Evolutionary conservation across 108 stramenopile species (phyloP).

Genomic region (Nannochloropsis gaditana): DNA sequence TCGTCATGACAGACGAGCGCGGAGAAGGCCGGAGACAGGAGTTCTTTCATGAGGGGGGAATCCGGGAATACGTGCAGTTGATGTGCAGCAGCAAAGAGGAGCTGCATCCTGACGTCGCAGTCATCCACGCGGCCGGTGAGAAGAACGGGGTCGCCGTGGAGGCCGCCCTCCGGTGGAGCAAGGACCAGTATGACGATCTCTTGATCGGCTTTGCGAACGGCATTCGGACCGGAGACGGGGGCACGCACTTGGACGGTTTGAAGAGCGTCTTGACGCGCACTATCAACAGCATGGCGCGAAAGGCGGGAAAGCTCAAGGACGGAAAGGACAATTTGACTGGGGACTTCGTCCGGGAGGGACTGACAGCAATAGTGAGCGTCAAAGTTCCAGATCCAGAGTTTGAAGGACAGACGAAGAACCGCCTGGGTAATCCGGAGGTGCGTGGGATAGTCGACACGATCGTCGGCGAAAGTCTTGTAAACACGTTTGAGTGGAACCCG

Average conservation of each 20-base stretch:
- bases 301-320: constrained; percentile 70
- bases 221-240: constrained; percentile 84
- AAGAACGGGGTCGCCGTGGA: constrained; percentile 65
- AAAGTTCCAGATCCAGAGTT: constrained; percentile 88
- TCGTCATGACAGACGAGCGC: constrained; percentile 71
- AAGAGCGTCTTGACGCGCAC: constrained; percentile 76
- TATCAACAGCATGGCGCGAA: constrained; percentile 68
- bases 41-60: constrained; percentile 58
- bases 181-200: constrained; percentile 78
- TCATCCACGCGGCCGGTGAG: constrained; percentile 36
- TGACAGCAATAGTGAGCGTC: constrained; percentile 77
- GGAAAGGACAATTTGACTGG: constrained; percentile 64
- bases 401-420: constrained; percentile 91
- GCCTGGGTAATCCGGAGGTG: constrained; percentile 89
- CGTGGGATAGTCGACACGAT: constrained; percentile 75
- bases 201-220: constrained; percentile 56
- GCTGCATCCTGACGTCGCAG: constrained; percentile 43
- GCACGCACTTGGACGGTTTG: constrained; percentile 85
- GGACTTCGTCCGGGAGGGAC: constrained; percentile 83
- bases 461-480: constrained; percentile 64
- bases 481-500: constrained; percentile 80
- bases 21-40: not conserved
- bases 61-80: constrained; percentile 71
- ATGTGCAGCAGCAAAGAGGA: constrained; percentile 66
- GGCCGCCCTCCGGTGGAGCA: constrained; percentile 75